Percentiles rank a stretch among this genome's conserved stretches.
Evolutionary conservation across 2,329 filamentous ascomycete genomes (phyloP).

Genomic region (Huntiella bhutanensis): DNA sequence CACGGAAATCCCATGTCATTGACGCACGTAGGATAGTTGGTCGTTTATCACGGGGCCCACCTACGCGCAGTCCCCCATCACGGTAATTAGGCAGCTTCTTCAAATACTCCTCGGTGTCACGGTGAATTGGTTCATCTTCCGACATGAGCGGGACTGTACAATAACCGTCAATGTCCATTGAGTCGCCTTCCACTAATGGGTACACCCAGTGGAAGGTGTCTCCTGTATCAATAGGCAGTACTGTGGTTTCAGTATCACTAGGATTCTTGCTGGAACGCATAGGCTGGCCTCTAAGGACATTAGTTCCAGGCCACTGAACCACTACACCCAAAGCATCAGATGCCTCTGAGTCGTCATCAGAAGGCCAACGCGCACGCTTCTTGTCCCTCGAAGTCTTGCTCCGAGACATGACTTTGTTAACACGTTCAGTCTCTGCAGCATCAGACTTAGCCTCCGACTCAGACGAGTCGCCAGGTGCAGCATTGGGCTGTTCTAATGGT

Average conservation of each 20-base stretch:
- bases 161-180: background rate
- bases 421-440: too few relatives aligned
- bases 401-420: too few relatives aligned
- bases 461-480: too few relatives aligned
- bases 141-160: background rate
- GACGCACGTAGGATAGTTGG: background rate
- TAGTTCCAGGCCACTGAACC: background rate
- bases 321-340: background rate
- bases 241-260: background rate
- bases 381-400: too few relatives aligned
- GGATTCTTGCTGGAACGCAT: background rate
- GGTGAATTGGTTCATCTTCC: background rate
- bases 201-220: constrained; percentile 5
- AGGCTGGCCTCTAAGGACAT: background rate
- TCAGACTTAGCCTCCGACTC: too few relatives aligned
- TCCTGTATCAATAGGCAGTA: background rate
- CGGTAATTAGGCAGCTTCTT: background rate
- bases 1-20: constrained; percentile 1
- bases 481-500: too few relatives aligned
- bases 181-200: background rate
- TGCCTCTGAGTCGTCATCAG: background rate
- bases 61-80: constrained; percentile 1
- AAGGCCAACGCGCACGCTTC: background rate
- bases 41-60: constrained; percentile 1
- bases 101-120: background rate